Base-by-base conservation (phyloP, 495 filamentous ascomycete species). In the Lasiosphaeris hirsuta region DNA sequence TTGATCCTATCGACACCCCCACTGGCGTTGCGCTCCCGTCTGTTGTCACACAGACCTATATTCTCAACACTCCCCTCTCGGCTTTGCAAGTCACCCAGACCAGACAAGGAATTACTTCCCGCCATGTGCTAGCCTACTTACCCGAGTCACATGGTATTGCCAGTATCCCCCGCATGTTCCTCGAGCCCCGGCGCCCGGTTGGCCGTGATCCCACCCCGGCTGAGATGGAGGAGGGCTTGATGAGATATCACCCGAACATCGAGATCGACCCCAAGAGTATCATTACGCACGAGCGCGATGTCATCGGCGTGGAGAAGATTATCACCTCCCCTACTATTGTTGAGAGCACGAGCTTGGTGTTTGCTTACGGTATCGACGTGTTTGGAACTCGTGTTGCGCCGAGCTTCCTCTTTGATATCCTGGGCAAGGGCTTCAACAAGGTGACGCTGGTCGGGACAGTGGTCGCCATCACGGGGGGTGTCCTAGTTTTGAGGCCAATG, bases 341-440 rank as follows among this genome's bases (percentile, higher is more conserved):
- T n/a, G 94, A 99, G 73, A 96, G 92, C 71, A 97, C 94, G 10
- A 91, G 89, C 64, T 70, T 99, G 42, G 82, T 99, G 30, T 84
- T 97, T 63, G 93, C 91, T 3, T 97, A 88, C 68, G 95, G 95
- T 3, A 63, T 87, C 0, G 94, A 99, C 67, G 72, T 97, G 35
- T 99, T 90, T 63, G 92, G 89, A 5, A 92, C 92, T 3, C 77
- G 91, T 11, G 85, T 94, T 35, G 83, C 86, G 33, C 94, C 94
- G 0, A 95, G 90, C 66, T 82, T 87, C 54, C 80, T 87, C 4
- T 99, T 97, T 71, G 94, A 99, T 73, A 81, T 96, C 14, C 76
- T 99, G 1, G 93, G 90, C 36, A 95, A 92, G 74, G 89, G 87
- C 4, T 99, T 99, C 69, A 90, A 88, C 56, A 96, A 95, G 76